Evolutionary conservation across 805 yeast species (phyloP).

Genomic region (Yamadazyma takamatsuzukensis): DNA sequence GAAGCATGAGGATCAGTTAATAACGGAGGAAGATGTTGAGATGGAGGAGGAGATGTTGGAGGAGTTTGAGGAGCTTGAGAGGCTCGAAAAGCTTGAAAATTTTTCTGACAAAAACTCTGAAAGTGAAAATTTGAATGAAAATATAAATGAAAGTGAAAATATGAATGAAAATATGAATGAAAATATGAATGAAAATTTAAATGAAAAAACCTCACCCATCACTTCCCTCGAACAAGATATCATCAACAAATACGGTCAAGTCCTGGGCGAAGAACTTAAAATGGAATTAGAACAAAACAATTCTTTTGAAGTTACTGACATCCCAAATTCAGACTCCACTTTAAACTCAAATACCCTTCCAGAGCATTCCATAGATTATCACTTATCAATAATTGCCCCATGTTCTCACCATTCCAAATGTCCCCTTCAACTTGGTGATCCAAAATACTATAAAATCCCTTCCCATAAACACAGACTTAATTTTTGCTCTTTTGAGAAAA

Average conservation of each 20-base stretch:
- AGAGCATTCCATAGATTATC: constrained; percentile 38
- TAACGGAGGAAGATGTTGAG: constrained; percentile 32
- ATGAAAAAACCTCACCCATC: constrained; percentile 9
- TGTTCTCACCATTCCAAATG: constrained; percentile 85
- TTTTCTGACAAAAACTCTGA: constrained; percentile 1
- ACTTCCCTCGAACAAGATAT: constrained; percentile 26
- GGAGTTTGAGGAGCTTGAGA: constrained; percentile 20
- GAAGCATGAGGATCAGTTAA: constrained; percentile 31
- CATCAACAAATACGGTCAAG: constrained; percentile 39
- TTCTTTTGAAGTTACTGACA: constrained; percentile 20
- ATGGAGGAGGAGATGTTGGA: constrained; percentile 29
- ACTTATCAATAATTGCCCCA: constrained; percentile 76
- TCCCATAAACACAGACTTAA: constrained; percentile 56
- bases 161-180: constrained; percentile 14
- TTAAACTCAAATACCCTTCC: constrained; percentile 7
- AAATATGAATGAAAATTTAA: constrained; percentile 13
- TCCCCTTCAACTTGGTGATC: constrained; percentile 78
- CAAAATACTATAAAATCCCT: constrained; percentile 56
- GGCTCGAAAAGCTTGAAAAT: constrained; percentile 7
- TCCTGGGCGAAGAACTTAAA: constrained; percentile 40
- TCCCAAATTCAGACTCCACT: constrained; percentile 15
- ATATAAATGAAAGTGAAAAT: constrained; percentile 9
- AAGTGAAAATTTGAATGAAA: constrained; percentile 1
- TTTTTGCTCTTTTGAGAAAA: constrained; percentile 73
- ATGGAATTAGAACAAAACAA: constrained; percentile 44